Conservation (phyloP, 225 moss, liverwort and hornwort genomes). For the Neckera pumila region DNA sequence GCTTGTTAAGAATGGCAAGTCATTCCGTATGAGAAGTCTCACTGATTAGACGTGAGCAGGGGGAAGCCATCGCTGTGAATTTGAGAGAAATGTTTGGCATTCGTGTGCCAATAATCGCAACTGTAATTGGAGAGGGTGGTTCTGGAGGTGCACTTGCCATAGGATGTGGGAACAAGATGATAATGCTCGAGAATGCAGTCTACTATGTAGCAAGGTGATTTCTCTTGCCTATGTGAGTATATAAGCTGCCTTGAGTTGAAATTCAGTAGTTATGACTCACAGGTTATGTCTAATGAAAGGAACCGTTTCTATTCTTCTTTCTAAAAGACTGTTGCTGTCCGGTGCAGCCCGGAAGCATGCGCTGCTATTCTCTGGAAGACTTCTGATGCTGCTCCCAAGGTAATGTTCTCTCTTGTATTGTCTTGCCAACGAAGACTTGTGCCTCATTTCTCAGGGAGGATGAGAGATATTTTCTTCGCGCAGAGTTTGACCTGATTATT, state of each 20-base stretch:
- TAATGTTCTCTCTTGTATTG: neutral
- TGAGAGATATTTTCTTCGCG: neutral
- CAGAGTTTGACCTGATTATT: neutral
- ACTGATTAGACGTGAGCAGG: conserved; percentile 26
- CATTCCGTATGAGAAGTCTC: neutral
- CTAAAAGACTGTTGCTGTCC: neutral
- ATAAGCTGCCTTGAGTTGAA: neutral
- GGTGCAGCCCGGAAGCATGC: conserved; percentile 89
- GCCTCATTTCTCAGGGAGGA: neutral
- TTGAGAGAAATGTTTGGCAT: conserved; percentile 98
- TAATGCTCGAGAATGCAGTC: conserved; percentile 99
- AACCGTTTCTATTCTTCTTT: neutral
- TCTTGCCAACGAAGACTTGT: neutral
- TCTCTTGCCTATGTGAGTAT: neutral
- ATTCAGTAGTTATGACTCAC: neutral
- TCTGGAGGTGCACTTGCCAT: conserved; percentile 98
- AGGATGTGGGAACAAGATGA: conserved; percentile 98
- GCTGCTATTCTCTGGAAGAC: conserved; percentile 98
- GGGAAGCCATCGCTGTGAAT: conserved; percentile 94
- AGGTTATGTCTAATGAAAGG: neutral
- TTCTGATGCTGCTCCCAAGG: conserved; percentile 80
- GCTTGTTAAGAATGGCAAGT: neutral
- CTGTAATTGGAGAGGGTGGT: conserved; percentile 97
- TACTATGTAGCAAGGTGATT: conserved; percentile 94
- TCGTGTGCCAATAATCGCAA: conserved; percentile 88